Evolutionary conservation across 2,329 filamentous ascomycete species (phyloP).

Genomic region (Cryphonectria japonica): DNA sequence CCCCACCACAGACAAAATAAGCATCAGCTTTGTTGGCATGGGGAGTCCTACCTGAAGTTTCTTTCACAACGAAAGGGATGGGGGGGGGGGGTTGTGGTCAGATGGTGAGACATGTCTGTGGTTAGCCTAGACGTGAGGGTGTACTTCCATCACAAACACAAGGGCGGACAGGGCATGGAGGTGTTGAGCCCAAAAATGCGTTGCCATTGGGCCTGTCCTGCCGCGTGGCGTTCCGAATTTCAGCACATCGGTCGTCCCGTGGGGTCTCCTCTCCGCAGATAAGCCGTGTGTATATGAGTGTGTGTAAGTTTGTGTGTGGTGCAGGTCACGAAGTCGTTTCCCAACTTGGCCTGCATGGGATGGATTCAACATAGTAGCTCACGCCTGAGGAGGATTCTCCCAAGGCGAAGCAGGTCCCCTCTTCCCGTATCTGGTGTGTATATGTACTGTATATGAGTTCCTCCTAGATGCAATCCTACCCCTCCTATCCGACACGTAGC

Average conservation of each 20-base stretch:
- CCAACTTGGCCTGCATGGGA: background rate
- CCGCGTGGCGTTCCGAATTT: slow-evolving; percentile 5
- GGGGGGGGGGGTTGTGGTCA: background rate
- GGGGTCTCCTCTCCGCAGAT: background rate
- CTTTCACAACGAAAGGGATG: background rate
- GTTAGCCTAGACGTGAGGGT: background rate
- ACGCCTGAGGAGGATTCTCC: background rate
- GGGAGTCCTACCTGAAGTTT: background rate
- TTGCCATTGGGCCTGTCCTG: slow-evolving; percentile 1
- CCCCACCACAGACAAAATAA: background rate
- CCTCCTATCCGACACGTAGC: background rate
- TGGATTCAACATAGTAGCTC: background rate
- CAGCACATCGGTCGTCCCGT: slow-evolving; percentile 4
- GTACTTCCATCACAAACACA: background rate
- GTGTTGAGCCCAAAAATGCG: slow-evolving; percentile 3
- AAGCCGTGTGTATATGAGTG: background rate
- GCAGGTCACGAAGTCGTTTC: background rate
- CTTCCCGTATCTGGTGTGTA: background rate
- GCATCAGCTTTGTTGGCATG: background rate
- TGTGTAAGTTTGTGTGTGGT: background rate
- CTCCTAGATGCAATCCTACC: background rate
- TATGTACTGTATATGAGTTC: background rate
- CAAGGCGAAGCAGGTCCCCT: background rate
- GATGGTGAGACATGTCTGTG: background rate
- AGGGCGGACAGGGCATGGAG: background rate